Base-by-base conservation (phyloP, 2,329 filamentous ascomycete genomes). In the Fonsecaea erecta region DNA sequence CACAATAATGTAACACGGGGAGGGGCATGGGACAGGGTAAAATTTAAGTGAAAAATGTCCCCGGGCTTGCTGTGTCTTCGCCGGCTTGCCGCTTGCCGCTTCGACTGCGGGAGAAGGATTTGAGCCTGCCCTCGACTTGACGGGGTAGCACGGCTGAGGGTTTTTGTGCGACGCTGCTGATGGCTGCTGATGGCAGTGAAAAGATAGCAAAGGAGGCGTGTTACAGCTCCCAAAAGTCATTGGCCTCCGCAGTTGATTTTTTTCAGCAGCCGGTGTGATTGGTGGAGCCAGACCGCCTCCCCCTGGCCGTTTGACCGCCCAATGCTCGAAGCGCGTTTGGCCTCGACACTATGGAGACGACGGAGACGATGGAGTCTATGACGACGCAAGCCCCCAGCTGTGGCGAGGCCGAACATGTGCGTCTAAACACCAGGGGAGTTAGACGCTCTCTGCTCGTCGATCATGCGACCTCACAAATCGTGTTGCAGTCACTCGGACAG, bases 151-250 rank as follows among this genome's bases (percentile, higher is more conserved):
- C 32, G 35, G 53, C 8, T 37, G 52, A 35, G 40, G 28, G n/a
- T n/a, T 37, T 51, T 63, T 57, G 53, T 58, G 53, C 32, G 34
- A 32, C 52, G 32, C 7, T 37, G 53, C 12, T 52, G 53, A 52
- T 53, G 24, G 35, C 26, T 9, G 28, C 28, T 28, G 26, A 34
- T 21, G 56, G 16, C 21, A 52, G 26, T 57, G 43, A 56, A 60
- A 37, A 24, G 26, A 60, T n/a, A n/a, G 55, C 26, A 60, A 37
- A 43, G 28, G 37, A 48, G 54, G 60, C 64, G 64, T 66, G 64
- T 53, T 60, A 43, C 34, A 57, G 52, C 57, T 28, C 34, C 40
- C 21, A 24, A 18, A 52, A 35, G 30, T 48, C 51, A 66, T 66
- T 66, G 60, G 64, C 34, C 46, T 40, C 54, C 51, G 26, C 57